Evolutionary conservation across 371 early-diverging fungal species (phyloP).

Genomic region (Haplosporangium sp.): DNA sequence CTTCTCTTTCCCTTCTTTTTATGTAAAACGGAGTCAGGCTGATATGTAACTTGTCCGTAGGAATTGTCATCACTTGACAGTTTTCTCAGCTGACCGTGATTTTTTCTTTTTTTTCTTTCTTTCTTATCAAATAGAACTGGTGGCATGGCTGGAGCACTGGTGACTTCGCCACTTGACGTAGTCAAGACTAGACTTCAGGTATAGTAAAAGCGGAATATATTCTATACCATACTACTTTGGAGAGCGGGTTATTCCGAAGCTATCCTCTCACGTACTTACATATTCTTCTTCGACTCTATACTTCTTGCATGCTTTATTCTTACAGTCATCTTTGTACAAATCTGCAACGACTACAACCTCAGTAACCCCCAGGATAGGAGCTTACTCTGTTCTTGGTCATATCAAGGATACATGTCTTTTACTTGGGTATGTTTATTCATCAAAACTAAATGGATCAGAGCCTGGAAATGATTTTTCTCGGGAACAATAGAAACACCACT

Average conservation of each 20-base stretch:
- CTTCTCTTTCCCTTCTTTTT: too few relatives aligned
- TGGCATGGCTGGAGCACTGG: slow-evolving; percentile 83
- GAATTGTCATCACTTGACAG: neutral
- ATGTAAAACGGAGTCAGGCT: neutral
- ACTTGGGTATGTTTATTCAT: slow-evolving; percentile 58
- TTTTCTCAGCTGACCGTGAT: neutral
- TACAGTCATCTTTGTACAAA: slow-evolving; percentile 62
- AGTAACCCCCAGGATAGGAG: slow-evolving; percentile 26
- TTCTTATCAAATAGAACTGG: slow-evolving; percentile 61
- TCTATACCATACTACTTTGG: neutral
- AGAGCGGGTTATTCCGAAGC: neutral
- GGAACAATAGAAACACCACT: too few relatives aligned
- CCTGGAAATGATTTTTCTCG: neutral
- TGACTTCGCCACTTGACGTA: slow-evolving; percentile 92
- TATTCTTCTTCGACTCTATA: neutral
- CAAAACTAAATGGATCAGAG: neutral
- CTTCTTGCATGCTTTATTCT: neutral
- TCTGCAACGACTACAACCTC: slow-evolving; percentile 33
- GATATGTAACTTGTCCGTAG: too few relatives aligned
- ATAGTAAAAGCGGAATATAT: slow-evolving; percentile 11
- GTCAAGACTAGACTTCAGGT: slow-evolving; percentile 93
- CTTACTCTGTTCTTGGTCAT: slow-evolving; percentile 60
- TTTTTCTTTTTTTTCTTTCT: neutral
- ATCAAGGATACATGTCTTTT: slow-evolving; percentile 68
- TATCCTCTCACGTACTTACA: neutral